Evolutionary conservation across 306 rosid genomes (phyloP), one percentile per base, ranked within the genome.

Genomic region (Ziziphus jujuba): DNA sequence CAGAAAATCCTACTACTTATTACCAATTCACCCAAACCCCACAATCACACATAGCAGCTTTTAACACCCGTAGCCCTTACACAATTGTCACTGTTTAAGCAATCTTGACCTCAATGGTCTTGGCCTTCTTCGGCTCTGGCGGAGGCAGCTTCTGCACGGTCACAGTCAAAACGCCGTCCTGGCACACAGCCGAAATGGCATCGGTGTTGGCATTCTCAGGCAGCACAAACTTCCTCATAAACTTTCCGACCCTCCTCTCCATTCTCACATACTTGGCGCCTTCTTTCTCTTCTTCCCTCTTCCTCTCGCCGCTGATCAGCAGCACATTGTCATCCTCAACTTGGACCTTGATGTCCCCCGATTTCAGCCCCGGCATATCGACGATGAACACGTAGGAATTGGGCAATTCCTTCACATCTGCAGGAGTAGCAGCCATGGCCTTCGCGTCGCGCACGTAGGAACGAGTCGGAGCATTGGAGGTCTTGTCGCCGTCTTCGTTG

Each of bases 301-400:
- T 90, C 85, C 97, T 87, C 82, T 93, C 98, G 13, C 96, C 91
- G 50, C 87, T 81, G 21, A 93, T 69, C 47, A 83, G 3, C 17
- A 93, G 97, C 69, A 83, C 87, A 33, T 93, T 93, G 59, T 83
- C 96, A 8, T 90, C 97, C 75, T 93, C 97, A 44, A 93, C 87
- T 76, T 86, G 96, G 50, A 93, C 98, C 87, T 86, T 90, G 10
- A 93, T 88, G 55, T 90, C 96, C 3, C 87, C 96, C 0, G 92
- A 89, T 34, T 90, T 93, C 59, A 88, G 38, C n/a, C 96, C 97
- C 0, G 98, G 98, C 98, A 93, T 83, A 81, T 93, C 98, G 10
- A 93, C 77, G 58, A 90, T 77, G 67, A 93, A 93, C 5, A 61
- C 89, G 49, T 86, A 93, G 0, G 92, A 76, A 24, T 76, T 81